Percentiles rank a stretch among this genome's conserved stretches.
These are phyloP conservation scores for Hypoxylon sp. DNA, from an alignment of 2,329 filamentous ascomycete genomes.

Conservation along the genomic window DNA sequence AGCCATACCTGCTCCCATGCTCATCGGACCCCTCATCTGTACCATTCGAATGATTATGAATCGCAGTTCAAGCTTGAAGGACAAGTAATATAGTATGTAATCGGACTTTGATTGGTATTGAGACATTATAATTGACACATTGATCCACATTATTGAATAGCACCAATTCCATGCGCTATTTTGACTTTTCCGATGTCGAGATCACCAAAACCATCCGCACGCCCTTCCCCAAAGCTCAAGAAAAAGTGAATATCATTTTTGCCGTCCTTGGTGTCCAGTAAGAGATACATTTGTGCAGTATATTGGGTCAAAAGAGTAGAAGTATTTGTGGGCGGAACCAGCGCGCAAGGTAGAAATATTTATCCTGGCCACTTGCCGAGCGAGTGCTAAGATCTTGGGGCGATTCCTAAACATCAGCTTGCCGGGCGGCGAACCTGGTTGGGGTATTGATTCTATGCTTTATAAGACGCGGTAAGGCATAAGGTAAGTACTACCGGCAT, in stretches of 20 bases:
- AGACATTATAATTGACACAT: conserved; percentile 52
- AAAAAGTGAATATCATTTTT: conserved; percentile 7
- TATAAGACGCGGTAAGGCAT: conserved; percentile 11
- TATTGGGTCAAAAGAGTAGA: conserved; percentile 26
- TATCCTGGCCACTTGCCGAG: conserved; percentile 1
- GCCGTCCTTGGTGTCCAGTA: conserved; percentile 37
- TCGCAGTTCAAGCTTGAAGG: background rate
- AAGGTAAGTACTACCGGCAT: conserved; percentile 38
- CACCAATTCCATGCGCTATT: conserved; percentile 28
- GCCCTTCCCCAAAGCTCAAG: conserved; percentile 18
- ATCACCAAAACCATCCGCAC: conserved; percentile 22
- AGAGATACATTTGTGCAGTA: conserved; percentile 46
- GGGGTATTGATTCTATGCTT: background rate
- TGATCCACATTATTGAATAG: conserved; percentile 45
- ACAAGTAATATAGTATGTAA: conserved; percentile 10
- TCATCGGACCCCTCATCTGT: background rate
- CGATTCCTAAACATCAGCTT: conserved; percentile 1
- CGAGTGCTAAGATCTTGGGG: background rate
- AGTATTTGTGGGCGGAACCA: conserved; percentile 14
- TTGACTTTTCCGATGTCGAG: conserved; percentile 28
- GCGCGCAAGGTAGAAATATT: conserved; percentile 14
- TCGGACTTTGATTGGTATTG: conserved; percentile 46
- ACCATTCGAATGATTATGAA: background rate
- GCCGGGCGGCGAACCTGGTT: background rate
- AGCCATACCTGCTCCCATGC: background rate